Percentiles rank a stretch among this genome's conserved stretches.
phyloP scores from a whole-genome alignment of 352 stramenopile genomes.

The Phytophthora nicotianae region DNA sequence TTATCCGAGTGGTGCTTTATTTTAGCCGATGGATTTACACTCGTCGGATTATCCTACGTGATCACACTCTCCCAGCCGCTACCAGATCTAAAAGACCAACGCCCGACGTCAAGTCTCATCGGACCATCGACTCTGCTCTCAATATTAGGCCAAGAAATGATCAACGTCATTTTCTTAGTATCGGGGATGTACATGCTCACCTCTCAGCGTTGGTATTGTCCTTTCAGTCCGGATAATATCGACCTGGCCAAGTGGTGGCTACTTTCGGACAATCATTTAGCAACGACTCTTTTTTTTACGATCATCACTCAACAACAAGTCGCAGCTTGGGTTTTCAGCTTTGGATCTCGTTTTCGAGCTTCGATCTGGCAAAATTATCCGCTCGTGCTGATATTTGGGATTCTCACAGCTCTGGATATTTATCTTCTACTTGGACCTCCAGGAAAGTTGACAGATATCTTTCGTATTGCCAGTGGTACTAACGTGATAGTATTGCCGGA shows the following conservation, averaged over 20 bases:
- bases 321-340: slow-evolving; percentile 42
- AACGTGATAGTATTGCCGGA: slow-evolving; percentile 55
- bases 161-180: slow-evolving; percentile 61
- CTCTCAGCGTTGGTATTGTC: slow-evolving; percentile 48
- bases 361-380: slow-evolving; percentile 51
- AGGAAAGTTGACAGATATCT: slow-evolving; percentile 43
- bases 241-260: slow-evolving; percentile 57
- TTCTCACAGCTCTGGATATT: slow-evolving; percentile 29
- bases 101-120: slow-evolving; percentile 65
- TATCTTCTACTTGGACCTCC: slow-evolving; percentile 47
- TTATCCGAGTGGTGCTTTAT: slow-evolving; percentile 79
- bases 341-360: slow-evolving; percentile 48
- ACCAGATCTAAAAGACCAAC: slow-evolving; percentile 22
- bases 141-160: slow-evolving; percentile 50
- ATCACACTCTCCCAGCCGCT: slow-evolving; percentile 72
- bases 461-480: slow-evolving; percentile 56
- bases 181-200: slow-evolving; percentile 43
- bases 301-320: slow-evolving; percentile 40
- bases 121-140: slow-evolving; percentile 54
- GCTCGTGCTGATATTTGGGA: slow-evolving; percentile 37
- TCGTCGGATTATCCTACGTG: slow-evolving; percentile 72
- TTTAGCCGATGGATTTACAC: slow-evolving; percentile 64
- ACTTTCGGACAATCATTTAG: slow-evolving; percentile 48
- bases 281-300: slow-evolving; percentile 38
- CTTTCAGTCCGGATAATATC: slow-evolving; percentile 43